Evolutionary conservation across 352 stramenopile genomes (phyloP).

Genomic region (Phytopythium aichiense): DNA sequence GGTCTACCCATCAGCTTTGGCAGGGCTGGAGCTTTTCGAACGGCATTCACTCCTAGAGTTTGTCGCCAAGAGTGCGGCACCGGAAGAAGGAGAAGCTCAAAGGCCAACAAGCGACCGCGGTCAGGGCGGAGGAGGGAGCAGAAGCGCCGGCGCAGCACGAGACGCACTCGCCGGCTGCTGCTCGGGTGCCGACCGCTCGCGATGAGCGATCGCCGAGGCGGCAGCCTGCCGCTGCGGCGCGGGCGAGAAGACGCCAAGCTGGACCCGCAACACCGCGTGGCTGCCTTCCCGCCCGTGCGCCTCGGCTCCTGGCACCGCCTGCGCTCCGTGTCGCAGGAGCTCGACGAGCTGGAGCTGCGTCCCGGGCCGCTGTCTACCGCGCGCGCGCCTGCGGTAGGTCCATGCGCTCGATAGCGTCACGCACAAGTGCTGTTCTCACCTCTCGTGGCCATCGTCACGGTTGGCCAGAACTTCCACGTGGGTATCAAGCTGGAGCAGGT

Average conservation of each 20-base stretch:
- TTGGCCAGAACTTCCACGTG: constrained; percentile 55
- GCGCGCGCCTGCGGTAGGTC: constrained; percentile 28
- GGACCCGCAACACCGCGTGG: constrained; percentile 33
- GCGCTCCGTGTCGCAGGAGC: constrained; percentile 60
- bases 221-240: constrained; percentile 11
- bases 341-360: constrained; percentile 46
- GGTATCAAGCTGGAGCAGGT: constrained; percentile 74
- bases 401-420: not conserved
- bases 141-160: not conserved
- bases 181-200: not conserved
- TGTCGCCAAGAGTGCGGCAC: not conserved
- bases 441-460: too few relatives aligned
- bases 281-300: constrained; percentile 51
- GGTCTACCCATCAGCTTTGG: not conserved
- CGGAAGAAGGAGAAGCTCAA: not conserved
- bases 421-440: not conserved
- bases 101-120: not conserved
- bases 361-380: constrained; percentile 30
- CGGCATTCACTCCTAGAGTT: not conserved
- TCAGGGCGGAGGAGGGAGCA: not conserved
- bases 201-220: constrained; percentile 6
- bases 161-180: not conserved
- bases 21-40: not conserved
- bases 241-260: constrained; percentile 21
- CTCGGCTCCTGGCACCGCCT: constrained; percentile 63